Evolutionary conservation across 2,329 filamentous ascomycete species (phyloP).

Genomic region (Nigrograna mackinnonii): DNA sequence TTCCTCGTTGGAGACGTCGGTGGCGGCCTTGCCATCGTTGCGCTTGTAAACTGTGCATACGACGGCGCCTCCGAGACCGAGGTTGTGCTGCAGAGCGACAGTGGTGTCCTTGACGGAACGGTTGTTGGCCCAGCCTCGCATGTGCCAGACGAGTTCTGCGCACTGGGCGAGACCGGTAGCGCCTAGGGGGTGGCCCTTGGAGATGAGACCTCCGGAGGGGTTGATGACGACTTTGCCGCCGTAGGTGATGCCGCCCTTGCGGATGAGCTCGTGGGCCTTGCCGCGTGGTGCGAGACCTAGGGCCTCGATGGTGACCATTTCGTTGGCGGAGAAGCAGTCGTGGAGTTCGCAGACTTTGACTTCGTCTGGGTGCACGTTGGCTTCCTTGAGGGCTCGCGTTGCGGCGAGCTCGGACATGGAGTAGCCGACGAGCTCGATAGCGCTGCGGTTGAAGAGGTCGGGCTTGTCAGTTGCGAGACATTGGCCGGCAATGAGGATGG

Average conservation of each 20-base stretch:
- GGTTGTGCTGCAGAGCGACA: conserved; percentile 85
- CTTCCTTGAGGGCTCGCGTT: conserved; percentile 72
- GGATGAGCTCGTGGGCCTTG: conserved; percentile 90
- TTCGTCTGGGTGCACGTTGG: conserved; percentile 66
- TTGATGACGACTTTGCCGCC: conserved; percentile 83
- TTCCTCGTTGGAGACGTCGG: conserved; percentile 62
- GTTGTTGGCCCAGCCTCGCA: conserved; percentile 96
- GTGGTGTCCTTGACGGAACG: conserved; percentile 69
- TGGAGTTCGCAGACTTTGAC: conserved; percentile 89
- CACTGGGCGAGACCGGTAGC: conserved; percentile 96
- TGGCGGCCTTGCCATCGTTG: conserved; percentile 72
- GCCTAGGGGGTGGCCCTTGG: conserved; percentile 92
- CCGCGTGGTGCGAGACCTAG: conserved; percentile 76
- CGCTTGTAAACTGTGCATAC: conserved; percentile 89
- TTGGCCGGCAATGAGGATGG: conserved; percentile 89
- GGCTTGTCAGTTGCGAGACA: conserved; percentile 83
- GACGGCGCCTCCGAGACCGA: conserved; percentile 87
- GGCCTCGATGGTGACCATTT: conserved; percentile 88
- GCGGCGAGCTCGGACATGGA: conserved; percentile 79
- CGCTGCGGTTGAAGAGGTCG: conserved; percentile 73
- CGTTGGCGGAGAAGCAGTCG: conserved; percentile 95
- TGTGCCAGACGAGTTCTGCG: conserved; percentile 92
- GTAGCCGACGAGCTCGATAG: conserved; percentile 89
- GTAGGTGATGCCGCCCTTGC: conserved; percentile 87
- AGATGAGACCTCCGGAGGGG: conserved; percentile 91